These are phyloP conservation scores for Leccinum pellstonianum DNA, from an alignment of 768 basidiomycete genomes.

Conservation along the genomic window DNA sequence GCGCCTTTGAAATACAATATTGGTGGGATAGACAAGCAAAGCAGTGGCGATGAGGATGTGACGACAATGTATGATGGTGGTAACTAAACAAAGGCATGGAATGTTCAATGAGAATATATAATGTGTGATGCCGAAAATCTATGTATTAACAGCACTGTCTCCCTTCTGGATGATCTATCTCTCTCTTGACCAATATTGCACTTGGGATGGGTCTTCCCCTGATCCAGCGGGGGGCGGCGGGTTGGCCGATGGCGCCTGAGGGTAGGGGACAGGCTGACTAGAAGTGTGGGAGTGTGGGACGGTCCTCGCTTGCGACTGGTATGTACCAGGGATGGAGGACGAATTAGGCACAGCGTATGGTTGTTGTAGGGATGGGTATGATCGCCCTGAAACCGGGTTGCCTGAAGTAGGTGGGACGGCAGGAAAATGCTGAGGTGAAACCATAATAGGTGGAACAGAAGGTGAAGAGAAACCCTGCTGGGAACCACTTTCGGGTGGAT, in stretches of 20 bases:
- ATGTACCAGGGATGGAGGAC: slow-evolving; percentile 17
- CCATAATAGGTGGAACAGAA: slow-evolving; percentile 33
- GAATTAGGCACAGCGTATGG: slow-evolving; percentile 21
- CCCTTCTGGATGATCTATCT: slow-evolving; percentile 14
- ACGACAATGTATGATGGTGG: slow-evolving; percentile 15
- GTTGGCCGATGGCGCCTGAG: slow-evolving; percentile 24
- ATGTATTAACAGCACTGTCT: slow-evolving; percentile 4
- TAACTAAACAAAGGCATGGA: background rate
- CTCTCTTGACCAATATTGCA: slow-evolving; percentile 28
- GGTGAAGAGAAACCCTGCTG: slow-evolving; percentile 33
- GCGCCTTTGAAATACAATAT: slow-evolving; percentile 15
- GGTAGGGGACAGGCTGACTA: slow-evolving; percentile 27
- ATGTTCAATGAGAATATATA: slow-evolving; percentile 8
- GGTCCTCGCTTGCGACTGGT: slow-evolving; percentile 29
- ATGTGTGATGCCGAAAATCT: slow-evolving; percentile 20
- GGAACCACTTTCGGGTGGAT: slow-evolving; percentile 40
- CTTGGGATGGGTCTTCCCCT: slow-evolving; percentile 26
- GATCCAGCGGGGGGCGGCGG: slow-evolving; percentile 30
- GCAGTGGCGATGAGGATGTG: slow-evolving; percentile 9
- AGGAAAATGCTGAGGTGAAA: slow-evolving; percentile 31
- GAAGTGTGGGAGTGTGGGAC: slow-evolving; percentile 16
- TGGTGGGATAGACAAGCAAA: slow-evolving; percentile 14
- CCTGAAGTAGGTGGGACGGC: slow-evolving; percentile 21
- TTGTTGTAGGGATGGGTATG: slow-evolving; percentile 30
- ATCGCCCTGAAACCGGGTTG: slow-evolving; percentile 25